These are phyloP conservation scores for Lactarius hengduanensis DNA, from an alignment of 768 basidiomycete species.

Conservation along the genomic window DNA sequence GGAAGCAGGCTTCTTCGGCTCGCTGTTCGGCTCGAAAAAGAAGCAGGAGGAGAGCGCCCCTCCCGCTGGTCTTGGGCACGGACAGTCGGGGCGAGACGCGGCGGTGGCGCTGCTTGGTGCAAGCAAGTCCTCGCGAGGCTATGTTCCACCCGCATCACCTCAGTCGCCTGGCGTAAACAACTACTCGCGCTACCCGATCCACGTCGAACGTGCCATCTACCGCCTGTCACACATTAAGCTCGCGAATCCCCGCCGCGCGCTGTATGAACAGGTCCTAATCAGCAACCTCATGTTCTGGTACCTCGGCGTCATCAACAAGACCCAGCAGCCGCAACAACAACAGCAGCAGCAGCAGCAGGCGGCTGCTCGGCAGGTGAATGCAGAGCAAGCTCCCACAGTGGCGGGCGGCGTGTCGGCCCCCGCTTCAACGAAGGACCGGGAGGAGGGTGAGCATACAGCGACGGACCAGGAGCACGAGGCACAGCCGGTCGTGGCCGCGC, in stretches of 20 bases:
- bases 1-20: constrained; percentile 88
- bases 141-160: constrained; percentile 62
- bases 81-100: constrained; percentile 69
- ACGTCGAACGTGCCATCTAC: constrained; percentile 98
- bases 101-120: constrained; percentile 84
- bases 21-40: constrained; percentile 83
- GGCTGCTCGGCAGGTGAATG: not conserved
- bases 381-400: constrained; percentile 33
- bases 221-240: constrained; percentile 97
- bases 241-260: constrained; percentile 91
- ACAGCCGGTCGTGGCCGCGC: constrained; percentile 37
- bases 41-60: constrained; percentile 73
- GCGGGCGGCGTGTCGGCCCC: constrained; percentile 20
- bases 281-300: constrained; percentile 99
- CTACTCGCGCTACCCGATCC: constrained; percentile 90
- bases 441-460: constrained; percentile 44
- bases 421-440: constrained; percentile 25
- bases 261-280: constrained; percentile 95
- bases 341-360: constrained; percentile 27
- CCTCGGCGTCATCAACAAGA: constrained; percentile 94
- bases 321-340: constrained; percentile 50
- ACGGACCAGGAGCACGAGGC: constrained; percentile 40
- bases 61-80: constrained; percentile 36
- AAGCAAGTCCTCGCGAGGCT: constrained; percentile 73
- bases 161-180: constrained; percentile 39